Evolutionary conservation across 768 basidiomycete species (phyloP).

Genomic region (Omphalotus guepiniiformis): DNA sequence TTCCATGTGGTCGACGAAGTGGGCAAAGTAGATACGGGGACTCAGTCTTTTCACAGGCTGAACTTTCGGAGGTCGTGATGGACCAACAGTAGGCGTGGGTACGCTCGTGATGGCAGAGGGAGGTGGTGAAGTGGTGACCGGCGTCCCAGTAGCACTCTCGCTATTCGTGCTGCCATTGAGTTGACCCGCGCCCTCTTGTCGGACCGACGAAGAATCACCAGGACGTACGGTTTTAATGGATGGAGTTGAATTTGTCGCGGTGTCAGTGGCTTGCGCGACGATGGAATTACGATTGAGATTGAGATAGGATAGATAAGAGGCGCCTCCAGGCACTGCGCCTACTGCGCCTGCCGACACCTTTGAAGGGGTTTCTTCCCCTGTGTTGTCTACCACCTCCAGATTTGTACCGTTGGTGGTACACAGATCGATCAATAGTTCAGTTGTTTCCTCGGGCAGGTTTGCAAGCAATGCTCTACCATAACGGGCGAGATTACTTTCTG

Average conservation of each 20-base stretch:
- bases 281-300: constrained; percentile 59
- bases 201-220: constrained; percentile 32
- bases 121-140: constrained; percentile 20
- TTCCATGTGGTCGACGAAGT: constrained; percentile 85
- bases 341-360: constrained; percentile 25
- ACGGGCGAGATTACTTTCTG: constrained; percentile 79
- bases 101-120: constrained; percentile 19
- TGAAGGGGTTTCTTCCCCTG: constrained; percentile 21
- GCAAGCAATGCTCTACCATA: constrained; percentile 87
- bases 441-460: constrained; percentile 83
- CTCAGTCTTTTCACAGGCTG: constrained; percentile 58
- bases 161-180: constrained; percentile 43
- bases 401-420: constrained; percentile 64
- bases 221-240: constrained; percentile 43
- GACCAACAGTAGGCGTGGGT: constrained; percentile 10
- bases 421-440: constrained; percentile 85
- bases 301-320: constrained; percentile 80
- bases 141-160: constrained; percentile 30
- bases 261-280: constrained; percentile 36
- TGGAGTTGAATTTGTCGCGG: constrained; percentile 36
- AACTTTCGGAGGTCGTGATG: constrained; percentile 18
- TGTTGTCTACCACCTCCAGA: constrained; percentile 33
- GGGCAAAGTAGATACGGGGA: constrained; percentile 85
- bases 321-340: too few relatives aligned
- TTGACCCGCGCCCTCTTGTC: constrained; percentile 29